Percentiles rank a stretch among this genome's conserved stretches.
Conservation (phyloP, 495 filamentous ascomycete species). For the Tuber borchii region DNA sequence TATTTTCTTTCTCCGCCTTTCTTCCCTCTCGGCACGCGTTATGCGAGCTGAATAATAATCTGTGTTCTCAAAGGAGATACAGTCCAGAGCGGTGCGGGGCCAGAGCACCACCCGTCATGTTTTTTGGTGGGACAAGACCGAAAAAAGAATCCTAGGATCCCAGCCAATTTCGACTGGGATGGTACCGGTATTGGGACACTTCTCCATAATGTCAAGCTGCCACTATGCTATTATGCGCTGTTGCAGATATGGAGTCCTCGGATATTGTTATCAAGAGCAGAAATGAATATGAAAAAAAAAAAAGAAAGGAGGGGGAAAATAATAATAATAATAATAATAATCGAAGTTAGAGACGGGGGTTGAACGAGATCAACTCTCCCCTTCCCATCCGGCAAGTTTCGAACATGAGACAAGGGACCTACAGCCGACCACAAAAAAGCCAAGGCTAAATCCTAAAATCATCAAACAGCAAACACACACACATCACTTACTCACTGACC, state of each 20-base stretch:
- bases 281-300: background rate
- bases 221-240: background rate
- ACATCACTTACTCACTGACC: background rate
- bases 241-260: background rate
- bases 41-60: slow-evolving; percentile 3
- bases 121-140: background rate
- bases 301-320: background rate
- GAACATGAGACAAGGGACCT: slow-evolving; percentile 1
- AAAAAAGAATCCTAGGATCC: background rate
- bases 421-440: background rate
- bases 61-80: background rate
- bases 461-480: background rate
- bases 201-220: background rate
- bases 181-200: background rate
- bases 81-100: background rate
- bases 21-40: background rate
- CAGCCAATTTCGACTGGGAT: background rate
- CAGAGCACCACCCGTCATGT: background rate
- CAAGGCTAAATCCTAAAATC: background rate
- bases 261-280: background rate
- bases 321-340: background rate
- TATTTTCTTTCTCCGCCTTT: background rate
- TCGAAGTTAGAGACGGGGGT: background rate
- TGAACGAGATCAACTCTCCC: background rate
- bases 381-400: background rate